These are phyloP conservation scores for Tylopilus vinaceipallidus DNA, from an alignment of 768 basidiomycete species.

Conservation along the genomic window DNA sequence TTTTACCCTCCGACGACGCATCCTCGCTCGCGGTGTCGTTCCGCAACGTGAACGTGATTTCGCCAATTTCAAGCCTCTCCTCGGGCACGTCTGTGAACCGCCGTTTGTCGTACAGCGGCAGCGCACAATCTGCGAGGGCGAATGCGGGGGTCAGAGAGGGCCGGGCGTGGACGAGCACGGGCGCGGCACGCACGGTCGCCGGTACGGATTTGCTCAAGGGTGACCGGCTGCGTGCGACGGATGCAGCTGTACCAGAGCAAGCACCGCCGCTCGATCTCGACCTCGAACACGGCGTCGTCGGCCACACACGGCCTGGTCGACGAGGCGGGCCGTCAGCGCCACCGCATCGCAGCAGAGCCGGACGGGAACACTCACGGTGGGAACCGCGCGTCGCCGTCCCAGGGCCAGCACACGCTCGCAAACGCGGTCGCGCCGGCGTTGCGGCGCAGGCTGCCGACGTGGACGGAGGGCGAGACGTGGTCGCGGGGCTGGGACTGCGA, in stretches of 20 bases:
- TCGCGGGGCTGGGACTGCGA: neutral
- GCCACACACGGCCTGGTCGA: slow-evolving; percentile 13
- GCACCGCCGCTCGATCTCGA: slow-evolving; percentile 20
- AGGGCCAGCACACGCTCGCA: slow-evolving; percentile 12
- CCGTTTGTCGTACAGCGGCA: slow-evolving; percentile 19
- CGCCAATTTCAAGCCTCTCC: slow-evolving; percentile 18
- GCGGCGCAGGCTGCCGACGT: neutral
- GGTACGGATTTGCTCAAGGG: slow-evolving; percentile 25
- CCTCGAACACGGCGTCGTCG: slow-evolving; percentile 19
- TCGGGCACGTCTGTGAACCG: slow-evolving; percentile 12
- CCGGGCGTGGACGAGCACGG: neutral
- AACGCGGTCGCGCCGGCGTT: neutral
- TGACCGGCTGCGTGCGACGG: slow-evolving; percentile 21
- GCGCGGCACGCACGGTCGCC: slow-evolving; percentile 6
- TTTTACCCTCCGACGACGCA: neutral
- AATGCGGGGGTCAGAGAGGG: too few species aligned
- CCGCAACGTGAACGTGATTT: slow-evolving; percentile 21
- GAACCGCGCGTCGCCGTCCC: slow-evolving; percentile 8
- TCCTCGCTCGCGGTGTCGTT: neutral
- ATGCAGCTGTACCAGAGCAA: slow-evolving; percentile 24
- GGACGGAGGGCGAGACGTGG: slow-evolving; percentile 19
- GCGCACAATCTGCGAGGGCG: slow-evolving; percentile 23
- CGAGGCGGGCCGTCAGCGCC: neutral
- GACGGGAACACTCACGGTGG: slow-evolving; percentile 24
- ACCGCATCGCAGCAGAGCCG: too few species aligned